phyloP scores from a whole-genome alignment of 83 land plant species.

The Picea abies region DNA sequence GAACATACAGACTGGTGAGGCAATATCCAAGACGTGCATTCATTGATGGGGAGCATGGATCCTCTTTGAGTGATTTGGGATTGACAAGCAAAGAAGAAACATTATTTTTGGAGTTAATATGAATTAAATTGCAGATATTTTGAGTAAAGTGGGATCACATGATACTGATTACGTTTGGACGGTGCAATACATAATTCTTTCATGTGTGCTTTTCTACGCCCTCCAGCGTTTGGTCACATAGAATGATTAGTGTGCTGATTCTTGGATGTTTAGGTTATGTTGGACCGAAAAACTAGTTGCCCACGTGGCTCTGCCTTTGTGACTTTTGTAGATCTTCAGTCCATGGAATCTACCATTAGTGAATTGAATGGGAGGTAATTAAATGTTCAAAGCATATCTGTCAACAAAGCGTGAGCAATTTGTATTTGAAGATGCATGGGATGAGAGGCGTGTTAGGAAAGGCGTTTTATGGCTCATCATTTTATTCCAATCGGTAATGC shows the following conservation, averaged over 20 bases:
- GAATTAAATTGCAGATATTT: not conserved
- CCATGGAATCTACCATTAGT: slow-evolving; percentile 69
- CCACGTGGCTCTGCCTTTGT: slow-evolving; percentile 91
- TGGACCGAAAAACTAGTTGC: slow-evolving; percentile 75
- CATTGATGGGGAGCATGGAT: slow-evolving; percentile 57
- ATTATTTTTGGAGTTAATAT: slow-evolving; percentile 67
- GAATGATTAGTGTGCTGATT: no score
- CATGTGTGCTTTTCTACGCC: not conserved
- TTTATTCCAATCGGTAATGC: no score
- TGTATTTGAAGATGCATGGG: no score
- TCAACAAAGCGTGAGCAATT: slow-evolving; percentile 51
- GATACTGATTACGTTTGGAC: not conserved
- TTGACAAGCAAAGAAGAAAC: slow-evolving; percentile 83
- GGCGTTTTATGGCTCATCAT: no score
- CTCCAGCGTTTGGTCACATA: no score
- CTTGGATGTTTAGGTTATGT: slow-evolving; percentile 50
- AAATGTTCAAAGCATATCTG: slow-evolving; percentile 68
- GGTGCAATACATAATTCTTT: slow-evolving; percentile 1
- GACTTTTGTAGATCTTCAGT: slow-evolving; percentile 67
- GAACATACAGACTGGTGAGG: slow-evolving; percentile 44
- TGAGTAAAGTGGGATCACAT: not conserved
- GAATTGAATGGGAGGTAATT: slow-evolving; percentile 73
- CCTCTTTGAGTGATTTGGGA: slow-evolving; percentile 66
- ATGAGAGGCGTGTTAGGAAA: no score
- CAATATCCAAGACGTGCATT: slow-evolving; percentile 85